These are phyloP conservation scores for Triticum timopheevii DNA, from an alignment of 176 grass and related monocot species.

Conservation along the genomic window DNA sequence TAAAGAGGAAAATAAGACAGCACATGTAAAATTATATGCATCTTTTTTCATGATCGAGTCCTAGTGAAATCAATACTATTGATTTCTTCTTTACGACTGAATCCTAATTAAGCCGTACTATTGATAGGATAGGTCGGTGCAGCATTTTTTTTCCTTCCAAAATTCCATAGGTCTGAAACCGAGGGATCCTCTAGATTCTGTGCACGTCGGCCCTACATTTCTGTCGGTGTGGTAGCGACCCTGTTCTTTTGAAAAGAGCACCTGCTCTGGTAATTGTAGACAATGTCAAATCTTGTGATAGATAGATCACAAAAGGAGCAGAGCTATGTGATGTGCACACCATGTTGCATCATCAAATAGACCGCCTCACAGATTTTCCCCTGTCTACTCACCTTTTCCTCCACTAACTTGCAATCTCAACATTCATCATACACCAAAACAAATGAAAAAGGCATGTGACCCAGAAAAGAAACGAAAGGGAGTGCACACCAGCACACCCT, in stretches of 20 bases:
- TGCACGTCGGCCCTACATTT: constrained; percentile 2
- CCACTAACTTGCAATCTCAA: not conserved
- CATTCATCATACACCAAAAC: constrained; percentile 36
- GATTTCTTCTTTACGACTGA: too few relatives aligned
- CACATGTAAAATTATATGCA: too few relatives aligned
- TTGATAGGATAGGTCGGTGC: not conserved
- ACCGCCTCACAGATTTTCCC: constrained; percentile 5
- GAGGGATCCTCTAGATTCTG: not conserved
- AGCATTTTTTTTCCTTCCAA: not conserved
- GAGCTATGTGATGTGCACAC: constrained; percentile 1
- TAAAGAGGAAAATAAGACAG: not conserved
- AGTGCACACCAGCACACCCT: constrained; percentile 22
- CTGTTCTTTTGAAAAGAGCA: not conserved
- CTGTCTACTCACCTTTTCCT: not conserved
- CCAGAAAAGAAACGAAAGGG: constrained; percentile 41
- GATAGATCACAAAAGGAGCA: constrained; percentile 15
- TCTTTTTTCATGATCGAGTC: too few relatives aligned
- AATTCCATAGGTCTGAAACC: not conserved
- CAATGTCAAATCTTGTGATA: not conserved
- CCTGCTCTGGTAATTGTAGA: not conserved
- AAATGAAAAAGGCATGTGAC: constrained; percentile 9
- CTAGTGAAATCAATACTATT: too few relatives aligned
- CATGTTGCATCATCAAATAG: not conserved
- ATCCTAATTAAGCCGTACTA: too few relatives aligned
- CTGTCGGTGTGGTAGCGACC: not conserved